Evolutionary conservation across 345 rosid genomes (phyloP).

Genomic region (Hirschfeldia incana): DNA sequence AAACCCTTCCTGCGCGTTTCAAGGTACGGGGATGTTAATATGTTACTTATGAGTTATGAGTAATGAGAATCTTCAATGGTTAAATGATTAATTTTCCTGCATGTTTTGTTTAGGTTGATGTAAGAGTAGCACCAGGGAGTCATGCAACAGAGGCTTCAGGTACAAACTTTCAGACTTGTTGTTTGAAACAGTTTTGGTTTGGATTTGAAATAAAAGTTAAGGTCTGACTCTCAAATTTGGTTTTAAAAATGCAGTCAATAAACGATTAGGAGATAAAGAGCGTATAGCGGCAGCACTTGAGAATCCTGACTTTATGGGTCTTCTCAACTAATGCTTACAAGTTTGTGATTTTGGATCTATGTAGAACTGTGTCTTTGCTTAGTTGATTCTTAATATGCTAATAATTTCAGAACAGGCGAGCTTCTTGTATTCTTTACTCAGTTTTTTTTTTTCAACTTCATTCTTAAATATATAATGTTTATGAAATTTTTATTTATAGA

Average conservation of each 20-base stretch:
- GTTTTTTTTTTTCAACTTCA: not conserved
- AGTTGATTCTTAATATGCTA: not conserved
- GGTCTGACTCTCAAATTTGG: not conserved
- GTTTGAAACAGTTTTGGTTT: not conserved
- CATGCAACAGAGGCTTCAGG: constrained; percentile 90
- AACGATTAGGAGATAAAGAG: constrained; percentile 86
- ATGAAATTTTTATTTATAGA: too few relatives aligned
- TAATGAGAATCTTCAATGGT: not conserved
- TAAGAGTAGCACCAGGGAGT: constrained; percentile 85
- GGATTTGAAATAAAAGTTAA: not conserved
- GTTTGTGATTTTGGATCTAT: not conserved
- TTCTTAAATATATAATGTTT: not conserved
- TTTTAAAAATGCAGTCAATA: constrained; percentile 65
- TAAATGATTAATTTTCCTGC: not conserved
- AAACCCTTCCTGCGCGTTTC: constrained; percentile 79
- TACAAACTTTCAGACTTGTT: constrained; percentile 17
- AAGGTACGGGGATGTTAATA: constrained; percentile 50
- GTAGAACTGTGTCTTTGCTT: not conserved
- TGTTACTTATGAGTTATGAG: constrained; percentile 2
- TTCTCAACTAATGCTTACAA: constrained; percentile 48
- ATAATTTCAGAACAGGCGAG: too few relatives aligned
- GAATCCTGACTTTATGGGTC: constrained; percentile 75
- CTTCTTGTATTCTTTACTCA: too few relatives aligned
- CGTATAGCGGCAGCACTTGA: constrained; percentile 92
- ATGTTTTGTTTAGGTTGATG: constrained; percentile 56